Conservation (phyloP, 805 yeast species). For the Helenozyma baotianmanensis region DNA sequence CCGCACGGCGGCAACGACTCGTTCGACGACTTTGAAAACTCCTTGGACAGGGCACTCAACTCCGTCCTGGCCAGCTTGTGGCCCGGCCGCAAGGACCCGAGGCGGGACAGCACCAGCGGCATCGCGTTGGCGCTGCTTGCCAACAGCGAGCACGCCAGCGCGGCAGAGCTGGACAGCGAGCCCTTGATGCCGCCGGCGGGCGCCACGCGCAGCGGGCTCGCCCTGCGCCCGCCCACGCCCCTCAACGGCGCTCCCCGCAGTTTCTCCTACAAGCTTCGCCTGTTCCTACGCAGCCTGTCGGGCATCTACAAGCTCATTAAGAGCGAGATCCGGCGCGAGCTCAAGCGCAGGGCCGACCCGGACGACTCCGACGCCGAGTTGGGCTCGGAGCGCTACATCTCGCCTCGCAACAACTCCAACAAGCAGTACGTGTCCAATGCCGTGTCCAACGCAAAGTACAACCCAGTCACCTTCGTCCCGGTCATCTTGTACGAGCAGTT, state of each 20-base stretch:
- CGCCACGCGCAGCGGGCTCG: not conserved
- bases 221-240: not conserved
- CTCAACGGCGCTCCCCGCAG: not conserved
- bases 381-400: conserved; percentile 32
- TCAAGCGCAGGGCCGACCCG: not conserved
- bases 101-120: conserved; percentile 16
- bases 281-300: conserved; percentile 4
- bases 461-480: conserved; percentile 83
- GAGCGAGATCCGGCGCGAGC: conserved; percentile 3
- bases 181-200: not conserved
- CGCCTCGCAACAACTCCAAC: conserved; percentile 29
- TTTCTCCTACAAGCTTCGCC: not conserved
- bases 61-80: conserved; percentile 35
- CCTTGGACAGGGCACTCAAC: conserved; percentile 62
- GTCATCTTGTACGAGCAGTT: conserved; percentile 90
- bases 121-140: conserved; percentile 27
- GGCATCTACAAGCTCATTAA: conserved; percentile 2
- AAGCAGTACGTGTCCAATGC: conserved; percentile 58
- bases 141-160: not conserved
- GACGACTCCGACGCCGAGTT: conserved; percentile 1
- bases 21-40: conserved; percentile 61
- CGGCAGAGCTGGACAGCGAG: not conserved
- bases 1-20: too few species aligned
- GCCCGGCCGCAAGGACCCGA: conserved; percentile 24
- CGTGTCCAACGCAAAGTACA: conserved; percentile 90